Conservation (phyloP, 371 early-diverging fungal genomes). For the Haplosporangium sp. region DNA sequence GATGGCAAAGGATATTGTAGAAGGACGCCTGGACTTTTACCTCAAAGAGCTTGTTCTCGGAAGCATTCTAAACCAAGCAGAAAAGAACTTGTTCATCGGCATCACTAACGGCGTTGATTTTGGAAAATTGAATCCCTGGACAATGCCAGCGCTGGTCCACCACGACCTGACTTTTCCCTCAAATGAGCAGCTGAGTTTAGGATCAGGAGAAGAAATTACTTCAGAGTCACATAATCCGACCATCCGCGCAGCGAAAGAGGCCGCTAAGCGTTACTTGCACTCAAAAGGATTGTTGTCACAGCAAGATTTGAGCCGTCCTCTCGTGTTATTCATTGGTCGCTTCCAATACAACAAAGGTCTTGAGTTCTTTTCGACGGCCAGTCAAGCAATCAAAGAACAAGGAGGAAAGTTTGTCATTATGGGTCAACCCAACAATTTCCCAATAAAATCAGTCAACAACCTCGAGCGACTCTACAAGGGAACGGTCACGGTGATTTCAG, state of each 20-base stretch:
- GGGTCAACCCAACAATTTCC: conserved; percentile 72
- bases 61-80: conserved; percentile 62
- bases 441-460: conserved; percentile 58
- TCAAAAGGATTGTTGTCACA: conserved; percentile 58
- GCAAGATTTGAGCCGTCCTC: conserved; percentile 61
- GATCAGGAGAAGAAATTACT: background rate
- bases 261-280: conserved; percentile 65
- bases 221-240: conserved; percentile 23
- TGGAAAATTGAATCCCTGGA: conserved; percentile 66
- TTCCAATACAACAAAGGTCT: conserved; percentile 74
- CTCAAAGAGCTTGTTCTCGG: conserved; percentile 73
- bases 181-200: conserved; percentile 43
- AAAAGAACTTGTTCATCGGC: conserved; percentile 65
- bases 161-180: conserved; percentile 60
- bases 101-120: conserved; percentile 75
- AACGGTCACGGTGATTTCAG: conserved; percentile 61
- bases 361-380: conserved; percentile 63
- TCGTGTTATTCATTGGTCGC: conserved; percentile 71
- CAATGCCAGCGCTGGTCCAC: conserved; percentile 52
- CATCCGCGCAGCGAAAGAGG: conserved; percentile 61
- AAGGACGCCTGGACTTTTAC: conserved; percentile 69
- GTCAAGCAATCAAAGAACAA: conserved; percentile 52
- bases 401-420: conserved; percentile 69
- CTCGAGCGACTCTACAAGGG: conserved; percentile 60
- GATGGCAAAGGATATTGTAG: conserved; percentile 71